Evolutionary conservation across 192 early-diverging fungal species (phyloP), one percentile per base, ranked within the genome.

Genomic region (Physocladia obscura): DNA sequence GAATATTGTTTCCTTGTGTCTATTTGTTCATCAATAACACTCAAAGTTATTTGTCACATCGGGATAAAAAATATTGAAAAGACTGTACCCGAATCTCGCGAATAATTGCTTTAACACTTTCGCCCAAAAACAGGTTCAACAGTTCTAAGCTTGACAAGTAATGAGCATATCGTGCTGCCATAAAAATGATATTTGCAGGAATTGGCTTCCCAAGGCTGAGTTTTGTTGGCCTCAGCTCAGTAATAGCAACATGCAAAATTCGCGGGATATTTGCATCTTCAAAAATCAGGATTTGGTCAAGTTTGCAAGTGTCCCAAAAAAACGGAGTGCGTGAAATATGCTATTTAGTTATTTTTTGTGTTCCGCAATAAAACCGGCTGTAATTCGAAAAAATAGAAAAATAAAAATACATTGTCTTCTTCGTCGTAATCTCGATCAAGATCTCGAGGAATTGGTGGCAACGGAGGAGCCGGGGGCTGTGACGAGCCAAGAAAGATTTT

Each of bases 241-340:
- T 82, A 67, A 97, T 86, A n/a, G 89, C 83, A 0, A 86, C 86
- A 55, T 91, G 79, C 47, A 97, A 82, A 65, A 95, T 91, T 60
- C 84, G 84, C 5, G 82, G 79, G 49, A 94, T 79, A 8, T 88
- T 88, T 31, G 87, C 80, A 59, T 82, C 83, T 50, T 89, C 90
- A 74, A 96, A 94, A 19, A 97, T 93, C 77, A 93, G 90, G 93
- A 98, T 98, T 74, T 98, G 94, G 79, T 94, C 91, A 19, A 89
- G 88, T 70, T 87, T 76, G 77, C 93, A 92, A 17, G 76, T 79
- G 49, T 91, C 85, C 93, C 93, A 98, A 57, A 88, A 79, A 77
- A 92, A 94, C 13, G 69, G 57, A 1, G 58, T 51, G 13, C 31
- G 30, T 22, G 13, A 6, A 8, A 54, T 26, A 13, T 44, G 40